phyloP scores from a whole-genome alignment of 2,329 filamentous ascomycete species.

The Aureobasidium leucospermi region DNA sequence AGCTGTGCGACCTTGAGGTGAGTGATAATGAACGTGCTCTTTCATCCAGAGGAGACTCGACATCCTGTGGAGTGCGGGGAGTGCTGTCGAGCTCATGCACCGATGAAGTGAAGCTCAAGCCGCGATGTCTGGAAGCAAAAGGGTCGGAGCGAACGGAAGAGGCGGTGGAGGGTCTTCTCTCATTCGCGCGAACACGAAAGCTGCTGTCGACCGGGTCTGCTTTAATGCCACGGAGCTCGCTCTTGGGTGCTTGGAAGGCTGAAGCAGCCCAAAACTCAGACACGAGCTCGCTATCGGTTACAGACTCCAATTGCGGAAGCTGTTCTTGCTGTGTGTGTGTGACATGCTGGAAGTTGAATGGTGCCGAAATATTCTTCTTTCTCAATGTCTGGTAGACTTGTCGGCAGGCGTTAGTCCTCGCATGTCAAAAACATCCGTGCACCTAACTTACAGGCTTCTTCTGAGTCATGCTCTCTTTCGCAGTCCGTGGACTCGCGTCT shows the following conservation, averaged over 20 bases:
- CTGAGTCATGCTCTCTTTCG: slow-evolving; percentile 5
- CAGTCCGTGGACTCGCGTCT: not conserved
- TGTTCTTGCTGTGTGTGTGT: slow-evolving; percentile 52
- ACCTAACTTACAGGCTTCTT: slow-evolving; percentile 8
- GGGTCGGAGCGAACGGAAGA: slow-evolving; percentile 2
- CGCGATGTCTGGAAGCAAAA: not conserved
- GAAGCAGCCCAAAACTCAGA: slow-evolving; percentile 48
- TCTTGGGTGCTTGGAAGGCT: slow-evolving; percentile 44
- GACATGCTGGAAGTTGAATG: slow-evolving; percentile 58
- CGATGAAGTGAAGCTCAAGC: not conserved
- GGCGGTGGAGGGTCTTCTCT: slow-evolving; percentile 3
- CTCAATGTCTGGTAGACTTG: slow-evolving; percentile 19
- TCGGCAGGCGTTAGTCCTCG: slow-evolving; percentile 3
- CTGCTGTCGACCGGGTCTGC: slow-evolving; percentile 38
- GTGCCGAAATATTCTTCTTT: slow-evolving; percentile 51
- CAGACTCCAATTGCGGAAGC: slow-evolving; percentile 44
- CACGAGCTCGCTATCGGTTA: slow-evolving; percentile 45
- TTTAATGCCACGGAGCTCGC: slow-evolving; percentile 45
- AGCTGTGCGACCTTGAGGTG: not conserved
- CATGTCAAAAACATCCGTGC: slow-evolving; percentile 2
- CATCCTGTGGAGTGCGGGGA: not conserved
- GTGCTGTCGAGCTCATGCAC: slow-evolving; percentile 8
- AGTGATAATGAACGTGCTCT: not conserved
- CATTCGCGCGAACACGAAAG: not conserved
- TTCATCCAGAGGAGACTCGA: not conserved